Percentiles rank a stretch among this genome's conserved stretches.
Conservation (phyloP, 2,329 filamentous ascomycete genomes). For the Cladosporium phlei region DNA sequence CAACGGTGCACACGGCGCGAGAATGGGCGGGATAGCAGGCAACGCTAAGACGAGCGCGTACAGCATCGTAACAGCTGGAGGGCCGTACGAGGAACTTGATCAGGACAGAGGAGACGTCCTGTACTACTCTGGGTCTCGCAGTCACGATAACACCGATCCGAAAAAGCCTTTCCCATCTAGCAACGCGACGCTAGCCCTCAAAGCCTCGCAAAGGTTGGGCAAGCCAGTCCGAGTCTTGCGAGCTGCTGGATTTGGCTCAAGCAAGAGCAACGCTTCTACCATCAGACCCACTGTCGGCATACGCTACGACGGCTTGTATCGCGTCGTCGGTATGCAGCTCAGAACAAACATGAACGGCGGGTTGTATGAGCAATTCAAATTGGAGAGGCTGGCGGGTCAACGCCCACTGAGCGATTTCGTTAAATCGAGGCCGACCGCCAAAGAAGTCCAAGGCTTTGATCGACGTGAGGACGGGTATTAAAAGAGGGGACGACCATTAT, state of each 20-base stretch:
- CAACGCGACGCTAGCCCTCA: conserved; percentile 18
- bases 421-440: conserved; percentile 16
- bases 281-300: conserved; percentile 15
- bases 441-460: too few relatives aligned
- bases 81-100: conserved; percentile 24
- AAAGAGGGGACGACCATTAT: too few relatives aligned
- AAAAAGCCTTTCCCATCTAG: conserved; percentile 16
- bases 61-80: conserved; percentile 21
- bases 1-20: conserved; percentile 24
- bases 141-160: conserved; percentile 23
- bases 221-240: conserved; percentile 23
- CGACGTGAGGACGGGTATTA: too few relatives aligned
- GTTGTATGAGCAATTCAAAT: conserved; percentile 26
- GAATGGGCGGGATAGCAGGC: conserved; percentile 23
- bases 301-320: conserved; percentile 27
- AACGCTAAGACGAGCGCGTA: conserved; percentile 20
- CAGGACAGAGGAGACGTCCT: conserved; percentile 21
- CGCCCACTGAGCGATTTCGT: conserved; percentile 7
- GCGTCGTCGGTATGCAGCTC: conserved; percentile 12
- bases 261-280: neutral
- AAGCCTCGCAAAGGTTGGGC: conserved; percentile 14
- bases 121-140: conserved; percentile 25
- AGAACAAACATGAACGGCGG: conserved; percentile 23
- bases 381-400: conserved; percentile 19
- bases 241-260: conserved; percentile 11